phyloP scores from a whole-genome alignment of 495 filamentous ascomycete genomes.

The Neurospora sp. region DNA sequence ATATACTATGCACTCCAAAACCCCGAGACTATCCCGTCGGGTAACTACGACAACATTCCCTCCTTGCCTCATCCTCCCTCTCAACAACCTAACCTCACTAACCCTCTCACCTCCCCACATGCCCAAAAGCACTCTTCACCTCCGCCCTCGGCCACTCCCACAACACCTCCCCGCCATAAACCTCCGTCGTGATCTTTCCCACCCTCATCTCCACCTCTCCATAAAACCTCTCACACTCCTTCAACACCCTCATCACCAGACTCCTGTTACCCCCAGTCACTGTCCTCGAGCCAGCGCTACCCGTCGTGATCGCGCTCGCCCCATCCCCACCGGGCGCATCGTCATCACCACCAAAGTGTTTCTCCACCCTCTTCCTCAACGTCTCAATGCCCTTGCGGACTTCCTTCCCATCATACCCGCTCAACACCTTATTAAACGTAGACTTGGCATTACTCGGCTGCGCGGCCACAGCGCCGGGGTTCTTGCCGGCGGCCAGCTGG shows the following conservation, averaged over 20 bases:
- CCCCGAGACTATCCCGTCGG: background rate
- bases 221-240: constrained; percentile 72
- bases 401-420: constrained; percentile 70
- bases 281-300: background rate
- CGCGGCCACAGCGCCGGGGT: constrained; percentile 43
- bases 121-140: constrained; percentile 40
- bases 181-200: constrained; percentile 47
- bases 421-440: constrained; percentile 75
- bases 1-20: background rate
- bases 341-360: constrained; percentile 87
- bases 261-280: constrained; percentile 28
- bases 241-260: constrained; percentile 68
- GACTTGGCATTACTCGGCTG: constrained; percentile 70
- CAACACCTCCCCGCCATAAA: constrained; percentile 45
- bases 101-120: constrained; percentile 30
- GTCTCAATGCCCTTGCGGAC: constrained; percentile 75
- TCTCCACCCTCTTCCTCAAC: constrained; percentile 82
- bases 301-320: background rate
- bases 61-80: too few species aligned
- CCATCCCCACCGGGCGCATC: constrained; percentile 29
- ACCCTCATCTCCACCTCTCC: constrained; percentile 61
- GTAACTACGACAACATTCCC: background rate
- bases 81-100: too few species aligned
- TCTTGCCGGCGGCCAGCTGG: constrained; percentile 44
- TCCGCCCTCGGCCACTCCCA: constrained; percentile 46